Evolutionary conservation across 2,329 filamentous ascomycete genomes (phyloP), one percentile per base, ranked within the genome.

Genomic region (Trichoderma afroharzianum): DNA sequence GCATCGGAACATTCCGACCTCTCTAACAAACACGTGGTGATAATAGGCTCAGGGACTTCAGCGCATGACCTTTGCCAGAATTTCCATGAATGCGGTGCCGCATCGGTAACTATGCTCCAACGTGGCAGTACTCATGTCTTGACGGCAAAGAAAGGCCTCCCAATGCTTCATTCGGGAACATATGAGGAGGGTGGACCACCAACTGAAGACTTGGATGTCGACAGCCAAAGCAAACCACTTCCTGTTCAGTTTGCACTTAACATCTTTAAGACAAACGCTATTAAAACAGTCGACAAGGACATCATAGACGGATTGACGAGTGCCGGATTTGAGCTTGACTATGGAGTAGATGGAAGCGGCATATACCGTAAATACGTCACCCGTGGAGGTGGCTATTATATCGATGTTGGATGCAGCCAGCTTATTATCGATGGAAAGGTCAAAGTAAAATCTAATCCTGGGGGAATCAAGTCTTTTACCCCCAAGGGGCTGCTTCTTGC

Each of bases 301-400:
- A 68, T n/a, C 2, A 33, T 59, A 18, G 18, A 68, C 15, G 66
- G 66, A 15, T 14, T 59, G 21, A n/a, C n/a, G 0, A 59, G 43
- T 24, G 66, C 39, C 4, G 66, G 66, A n/a, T 68, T 68, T 28
- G 28, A 61, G 8, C 26, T 68, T 7, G 66, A 59, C n/a, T 68
- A 9, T 14, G 53, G 30, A 9, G 55, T 21, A 26, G 66, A 58
- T 18, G 66, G 55, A 50, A 58, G 55, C 12, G 55, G 66, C 11
- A 47, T 68, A 26, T 68, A 59, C n/a, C 55, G 66, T 30, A 68
- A 68, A 43, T 68, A 59, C 14, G 15, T 68, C n/a, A 50, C 55
- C 24, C 36, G 39, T 5, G 66, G 55, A 61, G 66, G 55, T 15
- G 66, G 66, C 8, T 59, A 68, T 33, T 58, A 68, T 9, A 67